These are phyloP conservation scores for Lolium multiflorum DNA, from an alignment of 176 grass and related monocot species.

Conservation along the genomic window DNA sequence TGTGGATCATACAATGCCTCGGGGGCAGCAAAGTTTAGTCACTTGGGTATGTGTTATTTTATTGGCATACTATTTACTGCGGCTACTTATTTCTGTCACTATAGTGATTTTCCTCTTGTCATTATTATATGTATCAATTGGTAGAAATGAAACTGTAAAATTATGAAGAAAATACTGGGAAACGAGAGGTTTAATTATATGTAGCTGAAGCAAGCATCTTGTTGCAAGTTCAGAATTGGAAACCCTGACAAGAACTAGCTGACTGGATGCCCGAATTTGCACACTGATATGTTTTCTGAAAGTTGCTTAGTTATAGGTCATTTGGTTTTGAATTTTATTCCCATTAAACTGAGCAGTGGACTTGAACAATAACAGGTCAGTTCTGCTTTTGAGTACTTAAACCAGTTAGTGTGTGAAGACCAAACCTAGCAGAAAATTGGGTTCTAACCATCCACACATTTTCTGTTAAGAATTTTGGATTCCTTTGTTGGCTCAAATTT, in stretches of 20 bases:
- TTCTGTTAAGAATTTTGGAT: neutral
- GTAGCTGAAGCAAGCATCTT: neutral
- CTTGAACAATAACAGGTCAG: neutral
- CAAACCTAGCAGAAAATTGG: neutral
- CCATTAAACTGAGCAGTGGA: neutral
- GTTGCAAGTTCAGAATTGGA: slow-evolving; percentile 12
- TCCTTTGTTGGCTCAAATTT: neutral
- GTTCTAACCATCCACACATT: neutral
- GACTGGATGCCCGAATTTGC: neutral
- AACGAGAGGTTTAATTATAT: neutral
- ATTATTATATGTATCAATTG: neutral
- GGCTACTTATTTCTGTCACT: neutral
- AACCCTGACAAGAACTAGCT: neutral
- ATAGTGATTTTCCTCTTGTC: neutral
- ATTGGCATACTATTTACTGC: slow-evolving; percentile 19
- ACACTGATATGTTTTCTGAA: neutral
- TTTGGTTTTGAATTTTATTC: slow-evolving; percentile 1
- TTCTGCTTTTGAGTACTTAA: neutral
- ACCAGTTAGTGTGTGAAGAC: slow-evolving; percentile 16
- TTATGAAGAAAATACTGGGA: neutral
- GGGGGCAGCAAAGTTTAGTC: slow-evolving; percentile 66
- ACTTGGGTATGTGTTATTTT: slow-evolving; percentile 65
- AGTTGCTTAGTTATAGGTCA: neutral
- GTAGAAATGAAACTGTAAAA: slow-evolving; percentile 20
- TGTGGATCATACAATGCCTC: slow-evolving; percentile 69